Base-by-base conservation (phyloP, 257 asterid species). In the Verbascum thapsus region DNA sequence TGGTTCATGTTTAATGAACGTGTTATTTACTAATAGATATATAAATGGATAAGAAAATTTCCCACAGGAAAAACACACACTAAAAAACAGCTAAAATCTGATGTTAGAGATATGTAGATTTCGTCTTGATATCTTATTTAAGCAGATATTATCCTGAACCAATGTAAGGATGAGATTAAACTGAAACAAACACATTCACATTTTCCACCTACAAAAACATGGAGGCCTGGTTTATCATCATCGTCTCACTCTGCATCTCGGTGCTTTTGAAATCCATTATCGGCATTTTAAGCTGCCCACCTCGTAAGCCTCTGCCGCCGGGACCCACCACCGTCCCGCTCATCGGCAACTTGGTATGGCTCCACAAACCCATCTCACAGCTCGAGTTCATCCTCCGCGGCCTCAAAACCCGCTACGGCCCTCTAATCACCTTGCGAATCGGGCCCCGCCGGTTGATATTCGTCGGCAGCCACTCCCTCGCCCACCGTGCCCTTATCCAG, bases 181-280 rank as follows among this genome's bases (percentile, higher is more conserved):
- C n/a, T n/a, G n/a, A n/a, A n/a, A n/a, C n/a, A n/a, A n/a, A n/a
- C n/a, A n/a, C n/a, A n/a, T n/a, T n/a, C n/a, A n/a, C n/a, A n/a
- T n/a, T n/a, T n/a, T n/a, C n/a, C n/a, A n/a, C n/a, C n/a, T 12
- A 10, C 26, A 18, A 0, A 47, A 42, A 44, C 42, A 77, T 77
- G 82, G 78, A 72, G 64, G 6, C 42, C 0, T 78, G 83, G 78
- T 78, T 78, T 13, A 39, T 74, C 66, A 16, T 74, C 68, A 19
- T 74, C 49, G 74, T 72, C 56, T 62, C 83, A 1, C 80, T 85
- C 69, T 81, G 80, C 73, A 10, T 81, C 73, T 59, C 74, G 47
- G 75, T 76, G n/a, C 61, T 80, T 19, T 47, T 81, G 8, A 74
- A 73, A 54, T 58, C 74, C 17, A 22, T 63, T 26, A 13, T 68